Base-by-base conservation (phyloP, 192 early-diverging fungal species). In the Linnemannia elongata region DNA sequence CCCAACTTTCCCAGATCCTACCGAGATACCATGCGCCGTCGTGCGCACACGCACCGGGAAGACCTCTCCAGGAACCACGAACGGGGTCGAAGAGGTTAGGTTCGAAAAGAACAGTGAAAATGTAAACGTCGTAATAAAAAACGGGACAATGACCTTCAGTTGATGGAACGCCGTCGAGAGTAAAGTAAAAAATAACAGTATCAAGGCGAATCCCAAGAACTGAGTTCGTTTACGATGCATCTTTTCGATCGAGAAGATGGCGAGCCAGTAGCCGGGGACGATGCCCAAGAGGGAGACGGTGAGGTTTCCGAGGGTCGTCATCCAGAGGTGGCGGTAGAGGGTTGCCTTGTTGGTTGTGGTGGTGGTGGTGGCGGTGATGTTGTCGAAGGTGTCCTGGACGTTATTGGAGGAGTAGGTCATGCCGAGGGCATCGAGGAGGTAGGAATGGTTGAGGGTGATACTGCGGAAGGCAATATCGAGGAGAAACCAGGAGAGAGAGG, bases 201-300 rank as follows among this genome's bases (percentile, higher is more conserved):
- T 74, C 24, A 76, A 17, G 12, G 24, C 89, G 81, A 98, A 99
- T 30, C 98, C 97, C 82, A 95, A 87, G 66, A 96, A 93, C 89
- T 98, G 97, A 75, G 98, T 98, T 18, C 88, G 89, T 83, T 96
- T 97, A 79, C 97, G 95, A 75, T 97, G 97, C 20, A 96, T 76
- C 66, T 82, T 87, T 70, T 99, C 97, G 54, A 98, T 94, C 17
- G 93, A 90, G 55, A 95, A 94, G 72, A 99, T 97, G 1, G 95
- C 88, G 82, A 99, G 89, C 96, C 95, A 97, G 92, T 98, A 99
- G 41, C 98, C 98, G 47, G 98, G 97, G 3, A 98, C 92, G 22
- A 93, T 93, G 17, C 96, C 96, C 15, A 95, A 85, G 9, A 96
- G 71, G 52, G 96, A 95, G 79, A 99, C 93, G 75, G 97, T 97